Evolutionary conservation across 73 alveolate genomes (phyloP).

Genomic region (Tetrahymena thermophila): DNA sequence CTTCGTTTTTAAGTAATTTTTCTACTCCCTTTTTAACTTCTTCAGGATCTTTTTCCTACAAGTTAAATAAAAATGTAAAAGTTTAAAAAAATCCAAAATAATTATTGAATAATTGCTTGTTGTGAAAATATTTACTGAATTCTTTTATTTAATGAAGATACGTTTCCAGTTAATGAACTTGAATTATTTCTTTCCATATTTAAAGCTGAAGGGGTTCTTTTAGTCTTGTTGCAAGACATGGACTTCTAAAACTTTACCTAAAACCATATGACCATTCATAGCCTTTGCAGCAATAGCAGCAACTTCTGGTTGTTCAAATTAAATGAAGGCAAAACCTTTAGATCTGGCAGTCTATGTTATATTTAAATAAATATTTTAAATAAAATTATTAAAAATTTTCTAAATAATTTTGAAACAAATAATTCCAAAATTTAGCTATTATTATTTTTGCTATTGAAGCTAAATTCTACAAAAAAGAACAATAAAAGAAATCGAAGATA

Average conservation of each 20-base stretch:
- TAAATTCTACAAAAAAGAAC: background rate
- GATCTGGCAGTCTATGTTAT: slow-evolving; percentile 76
- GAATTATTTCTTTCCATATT: slow-evolving; percentile 70
- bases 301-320: slow-evolving; percentile 77
- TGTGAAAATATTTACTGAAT: background rate
- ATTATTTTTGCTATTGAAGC: background rate
- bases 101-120: background rate
- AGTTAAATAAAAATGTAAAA: slow-evolving; percentile 1
- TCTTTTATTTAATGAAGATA: slow-evolving; percentile 7
- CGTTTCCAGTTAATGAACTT: slow-evolving; percentile 48
- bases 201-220: slow-evolving; percentile 78
- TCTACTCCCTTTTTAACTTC: slow-evolving; percentile 67
- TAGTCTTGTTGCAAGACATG: slow-evolving; percentile 70
- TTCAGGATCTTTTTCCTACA: slow-evolving; percentile 67
- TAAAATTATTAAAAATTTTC: background rate
- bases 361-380: background rate
- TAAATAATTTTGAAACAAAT: background rate
- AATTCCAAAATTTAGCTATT: background rate
- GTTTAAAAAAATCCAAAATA: too few relatives aligned
- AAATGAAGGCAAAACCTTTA: slow-evolving; percentile 92
- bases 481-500: too few relatives aligned
- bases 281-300: slow-evolving; percentile 93
- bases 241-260: slow-evolving; percentile 75
- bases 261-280: slow-evolving; percentile 80
- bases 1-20: slow-evolving; percentile 82